These are phyloP conservation scores for Neoboletus brunneissimus DNA, from an alignment of 768 basidiomycete species.

Conservation along the genomic window DNA sequence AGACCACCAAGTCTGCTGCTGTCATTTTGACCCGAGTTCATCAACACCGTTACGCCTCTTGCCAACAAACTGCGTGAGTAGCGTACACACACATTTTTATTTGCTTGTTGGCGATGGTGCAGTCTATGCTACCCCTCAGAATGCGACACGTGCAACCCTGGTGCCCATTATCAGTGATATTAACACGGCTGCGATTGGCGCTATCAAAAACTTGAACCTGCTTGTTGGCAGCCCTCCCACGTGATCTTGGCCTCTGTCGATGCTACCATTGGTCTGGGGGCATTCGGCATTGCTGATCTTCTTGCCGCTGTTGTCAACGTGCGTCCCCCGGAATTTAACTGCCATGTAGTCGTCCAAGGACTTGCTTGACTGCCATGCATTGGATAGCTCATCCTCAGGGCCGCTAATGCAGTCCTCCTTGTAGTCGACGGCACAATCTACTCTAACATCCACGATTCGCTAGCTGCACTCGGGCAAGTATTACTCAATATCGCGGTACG, in stretches of 20 bases:
- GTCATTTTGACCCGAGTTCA: conserved; percentile 5
- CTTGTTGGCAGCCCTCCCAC: background rate
- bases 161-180: conserved; percentile 6
- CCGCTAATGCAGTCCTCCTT: background rate
- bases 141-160: conserved; percentile 11
- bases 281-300: conserved; percentile 6
- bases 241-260: conserved; percentile 8
- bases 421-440: background rate
- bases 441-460: background rate
- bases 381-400: conserved; percentile 11
- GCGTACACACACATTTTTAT: background rate
- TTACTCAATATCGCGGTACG: too few species aligned
- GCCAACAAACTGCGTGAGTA: conserved; percentile 11
- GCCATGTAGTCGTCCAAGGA: background rate
- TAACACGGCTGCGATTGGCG: conserved; percentile 1
- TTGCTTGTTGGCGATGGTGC: background rate
- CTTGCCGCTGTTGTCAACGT: conserved; percentile 3
- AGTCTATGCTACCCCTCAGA: conserved; percentile 11
- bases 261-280: background rate
- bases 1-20: conserved; percentile 2
- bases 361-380: background rate
- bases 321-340: background rate
- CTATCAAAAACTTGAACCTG: conserved; percentile 1
- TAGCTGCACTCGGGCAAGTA: background rate
- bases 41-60: conserved; percentile 1